Evolutionary conservation across 1,284 basidiomycete species (phyloP).

Genomic region (Chondrostereum purpureum): DNA sequence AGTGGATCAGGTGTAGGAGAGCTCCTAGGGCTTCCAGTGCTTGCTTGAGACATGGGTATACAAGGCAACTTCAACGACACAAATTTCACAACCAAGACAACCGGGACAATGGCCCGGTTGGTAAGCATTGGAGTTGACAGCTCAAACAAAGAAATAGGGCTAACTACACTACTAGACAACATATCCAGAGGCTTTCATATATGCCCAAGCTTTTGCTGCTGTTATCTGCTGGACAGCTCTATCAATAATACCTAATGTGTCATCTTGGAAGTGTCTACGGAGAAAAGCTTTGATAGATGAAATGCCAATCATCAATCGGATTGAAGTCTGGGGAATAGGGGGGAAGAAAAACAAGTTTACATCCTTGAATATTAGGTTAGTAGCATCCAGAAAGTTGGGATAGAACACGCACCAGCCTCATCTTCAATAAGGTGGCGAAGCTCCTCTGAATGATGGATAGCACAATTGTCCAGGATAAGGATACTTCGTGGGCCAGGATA

Average conservation of each 20-base stretch:
- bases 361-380: constrained; percentile 6
- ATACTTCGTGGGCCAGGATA: constrained; percentile 12
- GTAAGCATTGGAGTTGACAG: too few species aligned
- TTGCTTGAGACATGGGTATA: too few species aligned
- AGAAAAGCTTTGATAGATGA: constrained; percentile 10
- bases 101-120: too few species aligned
- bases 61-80: too few species aligned
- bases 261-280: background rate
- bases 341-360: constrained; percentile 11
- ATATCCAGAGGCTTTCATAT: constrained; percentile 11
- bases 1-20: too few species aligned
- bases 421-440: constrained; percentile 5
- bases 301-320: constrained; percentile 12
- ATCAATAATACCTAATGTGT: constrained; percentile 5
- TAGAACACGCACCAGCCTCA: constrained; percentile 6
- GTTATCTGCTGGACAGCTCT: constrained; percentile 10
- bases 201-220: constrained; percentile 6
- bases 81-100: too few species aligned
- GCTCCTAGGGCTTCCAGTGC: too few species aligned
- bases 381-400: background rate
- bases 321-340: constrained; percentile 13
- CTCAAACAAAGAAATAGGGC: too few species aligned
- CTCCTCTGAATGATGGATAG: constrained; percentile 10
- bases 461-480: constrained; percentile 11
- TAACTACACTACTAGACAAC: constrained; percentile 12